phyloP scores from a whole-genome alignment of 2,329 filamentous ascomycete genomes.

The Neospermospora avenae region DNA sequence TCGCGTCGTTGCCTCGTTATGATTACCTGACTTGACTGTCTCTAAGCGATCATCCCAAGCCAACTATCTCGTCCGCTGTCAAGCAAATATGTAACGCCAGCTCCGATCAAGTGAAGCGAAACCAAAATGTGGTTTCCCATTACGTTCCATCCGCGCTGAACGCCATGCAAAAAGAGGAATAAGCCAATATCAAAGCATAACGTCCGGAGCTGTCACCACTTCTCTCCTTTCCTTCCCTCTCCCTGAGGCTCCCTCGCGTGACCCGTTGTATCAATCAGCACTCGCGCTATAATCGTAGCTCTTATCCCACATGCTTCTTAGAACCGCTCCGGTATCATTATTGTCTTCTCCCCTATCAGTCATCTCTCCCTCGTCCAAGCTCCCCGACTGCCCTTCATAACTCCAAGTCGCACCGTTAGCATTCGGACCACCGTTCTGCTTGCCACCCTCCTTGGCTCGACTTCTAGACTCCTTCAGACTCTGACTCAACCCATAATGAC shows the following conservation, averaged over 20 bases:
- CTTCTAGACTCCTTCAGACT: slow-evolving; percentile 37
- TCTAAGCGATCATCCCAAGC: no score
- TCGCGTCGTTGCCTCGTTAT: not conserved
- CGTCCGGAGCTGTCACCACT: not conserved
- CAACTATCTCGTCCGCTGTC: not conserved
- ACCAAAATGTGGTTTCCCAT: not conserved
- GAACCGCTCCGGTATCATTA: slow-evolving; percentile 45
- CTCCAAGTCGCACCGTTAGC: slow-evolving; percentile 16
- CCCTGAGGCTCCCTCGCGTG: no score
- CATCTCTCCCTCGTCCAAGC: slow-evolving; percentile 15
- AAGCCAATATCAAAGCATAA: not conserved
- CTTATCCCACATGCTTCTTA: slow-evolving; percentile 62
- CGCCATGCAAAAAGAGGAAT: slow-evolving; percentile 2
- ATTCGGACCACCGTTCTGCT: not conserved
- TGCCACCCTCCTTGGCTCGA: slow-evolving; percentile 2
- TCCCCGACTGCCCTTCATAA: slow-evolving; percentile 21
- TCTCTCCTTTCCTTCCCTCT: not conserved
- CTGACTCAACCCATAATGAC: slow-evolving; percentile 39
- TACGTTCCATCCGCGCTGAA: not conserved
- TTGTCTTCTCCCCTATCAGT: slow-evolving; percentile 46
- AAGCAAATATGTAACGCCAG: not conserved
- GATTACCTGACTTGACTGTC: no score
- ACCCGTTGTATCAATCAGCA: slow-evolving; percentile 34
- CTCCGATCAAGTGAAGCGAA: not conserved
- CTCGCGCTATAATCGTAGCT: slow-evolving; percentile 55